Evolutionary conservation across 371 early-diverging fungal species (phyloP).

Genomic region (Syncephalastrum contaminatum): DNA sequence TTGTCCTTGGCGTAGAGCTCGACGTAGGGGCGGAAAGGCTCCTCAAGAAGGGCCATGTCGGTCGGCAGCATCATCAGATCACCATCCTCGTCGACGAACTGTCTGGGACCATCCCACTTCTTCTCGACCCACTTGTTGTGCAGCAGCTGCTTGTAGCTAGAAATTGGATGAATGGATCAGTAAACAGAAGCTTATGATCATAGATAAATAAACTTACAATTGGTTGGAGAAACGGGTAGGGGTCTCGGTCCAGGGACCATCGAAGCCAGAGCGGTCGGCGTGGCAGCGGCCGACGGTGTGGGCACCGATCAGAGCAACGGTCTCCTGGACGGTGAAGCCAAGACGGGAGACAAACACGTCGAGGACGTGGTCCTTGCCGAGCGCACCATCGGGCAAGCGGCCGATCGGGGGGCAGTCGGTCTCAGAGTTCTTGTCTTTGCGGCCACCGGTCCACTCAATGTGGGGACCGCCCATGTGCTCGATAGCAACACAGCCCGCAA

Average conservation of each 20-base stretch:
- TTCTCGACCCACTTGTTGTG: slow-evolving; percentile 65
- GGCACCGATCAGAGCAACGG: slow-evolving; percentile 83
- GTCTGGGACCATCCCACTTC: slow-evolving; percentile 77
- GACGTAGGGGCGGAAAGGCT: slow-evolving; percentile 72
- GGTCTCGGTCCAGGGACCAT: slow-evolving; percentile 87
- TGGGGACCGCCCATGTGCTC: slow-evolving; percentile 83
- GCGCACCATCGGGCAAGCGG: slow-evolving; percentile 82
- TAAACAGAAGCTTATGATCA: not conserved
- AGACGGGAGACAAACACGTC: slow-evolving; percentile 76
- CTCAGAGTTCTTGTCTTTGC: slow-evolving; percentile 60
- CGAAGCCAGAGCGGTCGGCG: slow-evolving; percentile 77
- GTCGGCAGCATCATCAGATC: slow-evolving; percentile 88
- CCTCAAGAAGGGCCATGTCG: slow-evolving; percentile 74
- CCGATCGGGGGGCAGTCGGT: slow-evolving; percentile 74
- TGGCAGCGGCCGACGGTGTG: slow-evolving; percentile 92
- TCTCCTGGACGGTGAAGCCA: slow-evolving; percentile 78
- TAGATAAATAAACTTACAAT: slow-evolving; percentile 43
- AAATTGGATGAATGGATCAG: slow-evolving; percentile 3
- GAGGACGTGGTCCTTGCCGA: slow-evolving; percentile 71
- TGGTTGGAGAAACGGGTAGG: slow-evolving; percentile 85
- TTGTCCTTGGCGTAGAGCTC: slow-evolving; percentile 80
- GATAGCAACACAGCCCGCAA: slow-evolving; percentile 84
- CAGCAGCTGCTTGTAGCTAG: slow-evolving; percentile 66
- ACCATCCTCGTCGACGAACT: slow-evolving; percentile 67
- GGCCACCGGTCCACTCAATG: slow-evolving; percentile 79